phyloP scores from a whole-genome alignment of 2,329 filamentous ascomycete genomes.

The Beauveria asiatica region DNA sequence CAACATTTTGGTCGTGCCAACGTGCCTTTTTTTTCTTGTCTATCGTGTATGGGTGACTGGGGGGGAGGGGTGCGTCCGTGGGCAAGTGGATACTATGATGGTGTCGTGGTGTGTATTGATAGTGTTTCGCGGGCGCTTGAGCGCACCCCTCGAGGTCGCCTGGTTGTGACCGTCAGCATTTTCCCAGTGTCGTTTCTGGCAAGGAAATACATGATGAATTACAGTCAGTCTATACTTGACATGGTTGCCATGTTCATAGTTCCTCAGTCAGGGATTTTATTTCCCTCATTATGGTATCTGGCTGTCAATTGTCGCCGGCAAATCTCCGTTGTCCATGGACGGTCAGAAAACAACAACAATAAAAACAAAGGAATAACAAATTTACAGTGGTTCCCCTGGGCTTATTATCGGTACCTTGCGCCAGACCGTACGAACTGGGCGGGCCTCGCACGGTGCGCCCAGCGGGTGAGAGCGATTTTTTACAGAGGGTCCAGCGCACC shows the following conservation, averaged over 20 bases:
- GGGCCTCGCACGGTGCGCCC: conserved; percentile 8
- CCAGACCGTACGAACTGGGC: background rate
- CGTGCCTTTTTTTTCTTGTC: background rate
- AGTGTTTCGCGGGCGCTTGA: background rate
- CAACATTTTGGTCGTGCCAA: background rate
- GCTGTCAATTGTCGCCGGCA: background rate
- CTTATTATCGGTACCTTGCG: conserved; percentile 4
- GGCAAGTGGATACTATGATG: background rate
- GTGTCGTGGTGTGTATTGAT: background rate
- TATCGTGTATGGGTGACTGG: background rate
- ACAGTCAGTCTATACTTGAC: background rate
- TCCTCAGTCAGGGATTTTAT: background rate
- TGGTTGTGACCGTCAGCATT: background rate
- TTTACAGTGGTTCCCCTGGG: background rate
- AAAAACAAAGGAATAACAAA: background rate
- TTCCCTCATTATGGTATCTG: background rate
- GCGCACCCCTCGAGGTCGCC: background rate
- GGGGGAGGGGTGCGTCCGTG: background rate
- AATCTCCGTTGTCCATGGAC: conserved; percentile 1
- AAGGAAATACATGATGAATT: background rate
- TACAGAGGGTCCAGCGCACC: background rate
- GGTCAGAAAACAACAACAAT: background rate
- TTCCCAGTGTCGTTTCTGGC: background rate
- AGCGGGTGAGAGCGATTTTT: background rate
- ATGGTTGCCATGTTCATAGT: background rate